Conservation (phyloP, 345 rosid genomes). For the Brassica carinata region DNA sequence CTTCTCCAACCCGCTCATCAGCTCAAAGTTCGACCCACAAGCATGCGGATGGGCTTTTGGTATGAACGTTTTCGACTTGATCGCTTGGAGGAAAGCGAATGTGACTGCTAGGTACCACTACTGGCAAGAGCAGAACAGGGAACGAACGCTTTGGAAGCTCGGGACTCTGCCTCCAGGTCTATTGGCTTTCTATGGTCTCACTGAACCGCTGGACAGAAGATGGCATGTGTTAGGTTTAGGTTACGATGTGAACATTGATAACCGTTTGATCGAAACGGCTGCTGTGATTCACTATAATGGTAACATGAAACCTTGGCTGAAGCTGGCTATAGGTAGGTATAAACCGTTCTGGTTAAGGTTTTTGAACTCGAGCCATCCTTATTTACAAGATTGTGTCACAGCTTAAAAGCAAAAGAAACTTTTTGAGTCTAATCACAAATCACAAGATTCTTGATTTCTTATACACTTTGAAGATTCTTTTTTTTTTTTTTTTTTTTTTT, state of each 20-base stretch:
- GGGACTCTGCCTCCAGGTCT: conserved; percentile 97
- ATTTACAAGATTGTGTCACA: conserved; percentile 62
- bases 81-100: conserved; percentile 92
- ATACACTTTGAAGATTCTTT: conserved; percentile 32
- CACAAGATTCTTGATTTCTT: conserved; percentile 33
- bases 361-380: conserved; percentile 78
- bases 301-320: conserved; percentile 97
- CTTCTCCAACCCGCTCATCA: conserved; percentile 84
- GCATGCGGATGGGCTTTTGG: conserved; percentile 99
- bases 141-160: conserved; percentile 79
- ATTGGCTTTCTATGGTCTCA: conserved; percentile 87
- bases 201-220: conserved; percentile 96
- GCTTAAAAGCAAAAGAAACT: conserved; percentile 49
- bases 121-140: conserved; percentile 84
- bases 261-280: conserved; percentile 85
- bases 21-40: conserved; percentile 96
- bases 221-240: conserved; percentile 99
- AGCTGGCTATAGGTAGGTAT: conserved; percentile 76
- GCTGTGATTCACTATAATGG: conserved; percentile 98
- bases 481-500: conserved; percentile 6
- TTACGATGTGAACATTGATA: conserved; percentile 77
- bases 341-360: conserved; percentile 90
- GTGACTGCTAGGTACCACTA: conserved; percentile 81
- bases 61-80: conserved; percentile 84
- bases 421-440: conserved; percentile 23